Evolutionary conservation across 106 monocot species (phyloP), one percentile per base, ranked within the genome.

Genomic region (Phalaenopsis aphrodite): DNA sequence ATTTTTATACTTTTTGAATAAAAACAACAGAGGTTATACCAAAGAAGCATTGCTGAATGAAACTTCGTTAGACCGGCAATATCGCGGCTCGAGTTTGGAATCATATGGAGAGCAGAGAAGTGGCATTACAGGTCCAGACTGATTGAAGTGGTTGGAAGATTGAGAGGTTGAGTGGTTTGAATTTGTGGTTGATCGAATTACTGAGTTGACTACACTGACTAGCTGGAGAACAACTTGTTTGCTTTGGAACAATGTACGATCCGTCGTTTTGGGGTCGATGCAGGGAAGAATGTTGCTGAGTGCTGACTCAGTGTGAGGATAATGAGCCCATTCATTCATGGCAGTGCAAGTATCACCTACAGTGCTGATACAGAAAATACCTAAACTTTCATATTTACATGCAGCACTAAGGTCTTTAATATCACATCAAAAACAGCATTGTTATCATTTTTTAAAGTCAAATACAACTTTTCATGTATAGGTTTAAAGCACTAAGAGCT

Each of bases 281-380:
- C 95, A 95, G 8, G 95, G 95, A 65, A 95, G 90, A 38, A 95
- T 87, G 80, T 85, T 88, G 47, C 90, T 93, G 6, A 95, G 82
- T 49, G 93, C 89, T 66, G 95, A 93, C 83, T 95, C 93, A 46
- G 95, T 93, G 42, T 88, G 85, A 71, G 95, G 95, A 85, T 95
- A 81, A 5, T 80, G 41, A 46, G 88, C 95, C 92, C 95, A 95
- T 78, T 95, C 85, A 45, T 86, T 85, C 95, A 95, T 95, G 30
- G 95, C 88, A 21, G 78, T 85, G 78, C 95, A 95, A 30, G 90
- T 89, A 86, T 95, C 95, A 68, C 72, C 86, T 30, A 93, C 81
- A 52, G 88, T 81, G 89, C 93, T 95, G 86, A 17, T 21, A 42
- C 11, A 71, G 71, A 8, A 71, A 71, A 11, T 38, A 30, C 30